Conservation (phyloP, 2,329 filamentous ascomycete species). For the Xylariaceae sp. region DNA sequence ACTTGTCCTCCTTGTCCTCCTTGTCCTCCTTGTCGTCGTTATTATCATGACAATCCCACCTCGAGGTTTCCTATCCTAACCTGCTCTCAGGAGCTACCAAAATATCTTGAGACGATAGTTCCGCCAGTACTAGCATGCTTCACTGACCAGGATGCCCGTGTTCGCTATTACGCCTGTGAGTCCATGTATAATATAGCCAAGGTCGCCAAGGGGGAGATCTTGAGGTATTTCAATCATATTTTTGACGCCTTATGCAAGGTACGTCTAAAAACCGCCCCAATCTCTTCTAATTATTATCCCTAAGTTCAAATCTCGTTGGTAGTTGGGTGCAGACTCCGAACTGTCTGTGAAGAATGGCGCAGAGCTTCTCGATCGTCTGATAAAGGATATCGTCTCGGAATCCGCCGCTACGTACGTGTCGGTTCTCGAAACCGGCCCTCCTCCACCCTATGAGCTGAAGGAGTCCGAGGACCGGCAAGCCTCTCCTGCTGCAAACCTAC, state of each 20-base stretch:
- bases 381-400: constrained; percentile 96
- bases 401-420: constrained; percentile 95
- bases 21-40: background rate
- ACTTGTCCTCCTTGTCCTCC: background rate
- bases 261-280: constrained; percentile 32
- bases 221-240: constrained; percentile 97
- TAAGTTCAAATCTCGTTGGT: constrained; percentile 10
- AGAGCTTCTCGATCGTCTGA: constrained; percentile 87
- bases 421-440: constrained; percentile 63
- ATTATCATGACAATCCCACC: background rate
- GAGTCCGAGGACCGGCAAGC: constrained; percentile 43
- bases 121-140: constrained; percentile 97
- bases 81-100: constrained; percentile 74
- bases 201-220: constrained; percentile 95
- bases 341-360: constrained; percentile 97
- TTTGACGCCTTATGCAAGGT: constrained; percentile 98
- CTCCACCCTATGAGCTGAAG: constrained; percentile 51
- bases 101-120: constrained; percentile 90
- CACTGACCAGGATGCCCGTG: constrained; percentile 94
- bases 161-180: constrained; percentile 97
- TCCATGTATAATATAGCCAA: constrained; percentile 99
- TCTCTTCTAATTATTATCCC: background rate
- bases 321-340: constrained; percentile 95
- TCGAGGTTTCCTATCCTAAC: constrained; percentile 20
- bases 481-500: constrained; percentile 51